A percentile compares a stretch with the other conserved stretches of the same genome.
Conservation (phyloP, 768 basidiomycete genomes). For the Naganishia vishniacii region DNA sequence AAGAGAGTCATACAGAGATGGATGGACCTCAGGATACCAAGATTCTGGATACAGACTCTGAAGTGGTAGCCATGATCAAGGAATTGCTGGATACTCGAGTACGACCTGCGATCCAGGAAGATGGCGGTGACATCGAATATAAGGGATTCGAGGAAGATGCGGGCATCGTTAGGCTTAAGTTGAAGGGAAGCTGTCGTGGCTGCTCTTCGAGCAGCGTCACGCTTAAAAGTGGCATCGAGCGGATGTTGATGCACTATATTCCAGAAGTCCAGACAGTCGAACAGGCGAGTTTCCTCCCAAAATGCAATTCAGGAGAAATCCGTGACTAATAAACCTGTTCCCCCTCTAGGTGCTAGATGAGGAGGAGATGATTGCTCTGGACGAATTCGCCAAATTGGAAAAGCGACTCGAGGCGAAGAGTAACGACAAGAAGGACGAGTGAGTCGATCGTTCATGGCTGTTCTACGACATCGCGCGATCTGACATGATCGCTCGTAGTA, state of each 20-base stretch:
- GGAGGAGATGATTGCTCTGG: constrained; percentile 78
- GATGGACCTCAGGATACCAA: constrained; percentile 82
- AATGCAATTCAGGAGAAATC: no score
- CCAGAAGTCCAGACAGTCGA: constrained; percentile 54
- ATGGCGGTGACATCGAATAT: constrained; percentile 97
- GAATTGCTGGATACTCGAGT: constrained; percentile 92
- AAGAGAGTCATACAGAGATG: constrained; percentile 64
- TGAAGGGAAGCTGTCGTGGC: constrained; percentile 96
- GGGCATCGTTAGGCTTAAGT: constrained; percentile 75
- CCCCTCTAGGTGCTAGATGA: constrained; percentile 70
- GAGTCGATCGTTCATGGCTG: no score
- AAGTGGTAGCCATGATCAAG: constrained; percentile 98
- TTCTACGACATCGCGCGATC: no score
- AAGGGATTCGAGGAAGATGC: constrained; percentile 74
- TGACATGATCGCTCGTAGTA: neutral
- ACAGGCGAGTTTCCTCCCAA: constrained; percentile 48
- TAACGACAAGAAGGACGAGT: constrained; percentile 15
- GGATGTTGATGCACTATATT: constrained; percentile 99
- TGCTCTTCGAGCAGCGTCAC: constrained; percentile 92
- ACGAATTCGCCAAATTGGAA: constrained; percentile 86
- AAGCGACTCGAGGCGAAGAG: constrained; percentile 56
- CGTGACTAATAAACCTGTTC: no score
- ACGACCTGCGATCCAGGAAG: constrained; percentile 95
- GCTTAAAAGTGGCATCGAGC: constrained; percentile 90
- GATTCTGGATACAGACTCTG: constrained; percentile 88